Evolutionary conservation across 2,329 filamentous ascomycete genomes (phyloP).

Genomic region (Phyllosticta citrichinensis): DNA sequence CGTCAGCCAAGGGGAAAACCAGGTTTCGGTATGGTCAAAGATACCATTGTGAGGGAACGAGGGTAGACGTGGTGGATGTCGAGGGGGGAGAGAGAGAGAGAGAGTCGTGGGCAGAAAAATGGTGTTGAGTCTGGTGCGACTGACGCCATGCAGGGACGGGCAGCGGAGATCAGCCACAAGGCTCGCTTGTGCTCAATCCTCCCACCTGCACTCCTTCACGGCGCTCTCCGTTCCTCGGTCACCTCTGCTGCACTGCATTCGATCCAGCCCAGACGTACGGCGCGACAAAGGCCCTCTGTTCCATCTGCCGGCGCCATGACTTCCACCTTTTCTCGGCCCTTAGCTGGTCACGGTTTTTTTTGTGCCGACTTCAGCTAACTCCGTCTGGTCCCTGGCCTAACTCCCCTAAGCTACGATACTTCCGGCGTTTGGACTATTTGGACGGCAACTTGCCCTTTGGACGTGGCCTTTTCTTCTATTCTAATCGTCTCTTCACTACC

Average conservation of each 20-base stretch:
- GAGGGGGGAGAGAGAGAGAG: neutral
- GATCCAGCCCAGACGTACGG: neutral
- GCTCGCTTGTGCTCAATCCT: neutral
- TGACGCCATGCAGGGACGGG: neutral
- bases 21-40: neutral
- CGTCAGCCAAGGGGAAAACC: neutral
- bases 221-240: neutral
- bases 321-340: neutral
- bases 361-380: neutral
- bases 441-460: neutral
- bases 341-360: neutral
- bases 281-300: neutral
- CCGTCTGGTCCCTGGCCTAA: neutral
- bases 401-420: neutral
- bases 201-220: neutral
- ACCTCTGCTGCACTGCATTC: neutral
- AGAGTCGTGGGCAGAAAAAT: neutral
- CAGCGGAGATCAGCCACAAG: too few species aligned
- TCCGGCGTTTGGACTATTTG: neutral
- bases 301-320: neutral
- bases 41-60: slow-evolving; percentile 2
- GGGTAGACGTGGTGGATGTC: neutral
- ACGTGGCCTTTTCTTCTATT: neutral
- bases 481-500: neutral
- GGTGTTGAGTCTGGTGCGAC: neutral